A percentile compares a stretch with the other conserved stretches of the same genome.
Conservation (phyloP, 768 basidiomycete genomes). For the Russula compacta region DNA sequence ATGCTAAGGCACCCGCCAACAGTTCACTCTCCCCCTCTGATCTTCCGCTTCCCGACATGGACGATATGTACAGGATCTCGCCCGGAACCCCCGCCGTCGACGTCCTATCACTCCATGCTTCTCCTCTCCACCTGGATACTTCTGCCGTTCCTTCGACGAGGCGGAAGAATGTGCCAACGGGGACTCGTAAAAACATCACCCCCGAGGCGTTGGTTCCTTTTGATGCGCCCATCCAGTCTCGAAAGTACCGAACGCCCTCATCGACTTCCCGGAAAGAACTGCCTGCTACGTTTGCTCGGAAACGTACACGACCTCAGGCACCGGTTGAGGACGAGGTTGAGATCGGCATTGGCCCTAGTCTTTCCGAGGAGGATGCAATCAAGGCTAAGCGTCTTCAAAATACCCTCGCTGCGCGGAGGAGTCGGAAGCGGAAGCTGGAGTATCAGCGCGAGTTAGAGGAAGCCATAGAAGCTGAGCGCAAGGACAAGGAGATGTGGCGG, state of each 20-base stretch:
- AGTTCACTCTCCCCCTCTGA: slow-evolving; percentile 1
- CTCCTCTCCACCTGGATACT: slow-evolving; percentile 23
- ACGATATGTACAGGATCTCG: slow-evolving; percentile 39
- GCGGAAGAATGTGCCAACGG: slow-evolving; percentile 39
- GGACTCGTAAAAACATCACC: slow-evolving; percentile 63
- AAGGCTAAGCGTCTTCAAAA: slow-evolving; percentile 76
- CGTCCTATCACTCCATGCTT: slow-evolving; percentile 28
- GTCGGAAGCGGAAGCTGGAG: slow-evolving; percentile 63
- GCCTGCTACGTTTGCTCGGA: slow-evolving; percentile 60
- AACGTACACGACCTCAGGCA: slow-evolving; percentile 42
- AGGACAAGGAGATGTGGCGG: slow-evolving; percentile 57
- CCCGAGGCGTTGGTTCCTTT: slow-evolving; percentile 56
- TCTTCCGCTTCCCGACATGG: slow-evolving; percentile 25
- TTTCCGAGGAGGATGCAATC: slow-evolving; percentile 57
- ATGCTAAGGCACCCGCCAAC: slow-evolving; percentile 7
- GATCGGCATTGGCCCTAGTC: slow-evolving; percentile 33
- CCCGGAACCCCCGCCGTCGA: slow-evolving; percentile 45
- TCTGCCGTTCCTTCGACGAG: slow-evolving; percentile 19
- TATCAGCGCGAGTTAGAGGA: slow-evolving; percentile 61
- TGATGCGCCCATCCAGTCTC: slow-evolving; percentile 72
- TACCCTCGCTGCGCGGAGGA: slow-evolving; percentile 75
- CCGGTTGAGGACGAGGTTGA: slow-evolving; percentile 43
- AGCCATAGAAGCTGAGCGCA: slow-evolving; percentile 39
- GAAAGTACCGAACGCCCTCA: slow-evolving; percentile 66
- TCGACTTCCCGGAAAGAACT: slow-evolving; percentile 71